Evolutionary conservation across 2,329 filamentous ascomycete species (phyloP), one percentile per base, ranked within the genome.

Genomic region (Clonostachys solani): DNA sequence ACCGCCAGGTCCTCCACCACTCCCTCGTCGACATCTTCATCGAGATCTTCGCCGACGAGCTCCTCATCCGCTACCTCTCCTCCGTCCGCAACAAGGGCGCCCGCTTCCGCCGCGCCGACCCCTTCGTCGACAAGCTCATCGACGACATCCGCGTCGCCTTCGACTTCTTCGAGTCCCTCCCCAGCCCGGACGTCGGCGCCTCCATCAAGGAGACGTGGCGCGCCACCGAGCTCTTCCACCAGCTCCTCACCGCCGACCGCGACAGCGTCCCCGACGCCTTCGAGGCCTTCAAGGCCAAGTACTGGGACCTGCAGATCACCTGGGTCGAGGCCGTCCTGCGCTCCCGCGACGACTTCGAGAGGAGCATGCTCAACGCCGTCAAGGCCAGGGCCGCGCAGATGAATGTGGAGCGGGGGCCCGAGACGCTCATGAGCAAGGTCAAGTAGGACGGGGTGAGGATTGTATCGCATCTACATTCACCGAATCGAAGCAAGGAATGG

Each of bases 281-380:
- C 60, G 86, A 86, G 56, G 72, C 74, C 6, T 92, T 99, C 72
- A 97, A 96, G 75, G 73, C 69, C 37, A 78, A 81, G 42, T 96
- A 96, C 66, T 96, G 92, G 89, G 94, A 99, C 68, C 73, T 97
- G 62, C 90, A 95, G 65, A 84, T 97, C 49, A 86, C 84, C 42
- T 99, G 94, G 94, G 91, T 99, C 8, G 95, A 99, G 74, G 87
- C 89, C 7, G 92, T 96, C 43, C 63, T 99, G 53, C 80, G 92
- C 55, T 78, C 84, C 2, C 77, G 95, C 56, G 94, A 99, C 66
- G 94, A 99, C 71, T 97, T 95, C 69, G 94, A 97, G 66, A 78
- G 92, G 55, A 80, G 81, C 50, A 90, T 97, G 88, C 67, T 97
- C 53, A 94, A 90, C 61, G 80, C 83, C 16, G 86, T 97, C 43